Conservation (phyloP, 2,329 filamentous ascomycete genomes). For the Uncinocarpus reesii region DNA sequence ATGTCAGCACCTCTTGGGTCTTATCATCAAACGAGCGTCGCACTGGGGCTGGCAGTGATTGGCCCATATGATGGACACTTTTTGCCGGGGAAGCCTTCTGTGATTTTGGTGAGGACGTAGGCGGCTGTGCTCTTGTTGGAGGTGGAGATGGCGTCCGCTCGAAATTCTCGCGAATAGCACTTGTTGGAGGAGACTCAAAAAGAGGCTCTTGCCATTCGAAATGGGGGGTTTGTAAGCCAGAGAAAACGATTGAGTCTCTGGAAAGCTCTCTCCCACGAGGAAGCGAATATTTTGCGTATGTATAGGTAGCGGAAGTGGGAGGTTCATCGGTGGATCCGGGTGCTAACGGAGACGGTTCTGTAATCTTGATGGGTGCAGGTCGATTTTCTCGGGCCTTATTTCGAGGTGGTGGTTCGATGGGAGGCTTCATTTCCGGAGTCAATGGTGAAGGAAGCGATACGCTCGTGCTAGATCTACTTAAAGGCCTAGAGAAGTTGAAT, state of each 20-base stretch:
- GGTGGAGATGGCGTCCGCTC: conserved; percentile 28
- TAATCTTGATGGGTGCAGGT: conserved; percentile 28
- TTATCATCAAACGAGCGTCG: conserved; percentile 15
- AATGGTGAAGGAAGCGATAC: conserved; percentile 28
- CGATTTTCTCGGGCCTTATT: conserved; percentile 19
- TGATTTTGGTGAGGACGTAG: conserved; percentile 24
- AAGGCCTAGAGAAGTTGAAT: conserved; percentile 87
- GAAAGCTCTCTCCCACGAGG: conserved; percentile 74
- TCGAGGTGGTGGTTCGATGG: conserved; percentile 33
- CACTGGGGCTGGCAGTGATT: conserved; percentile 7
- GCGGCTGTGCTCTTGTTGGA: conserved; percentile 12
- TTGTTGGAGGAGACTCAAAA: conserved; percentile 32
- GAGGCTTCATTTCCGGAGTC: conserved; percentile 36
- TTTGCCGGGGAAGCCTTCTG: conserved; percentile 20
- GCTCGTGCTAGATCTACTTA: conserved; percentile 50
- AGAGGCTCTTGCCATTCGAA: conserved; percentile 55
- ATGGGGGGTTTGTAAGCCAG: conserved; percentile 46
- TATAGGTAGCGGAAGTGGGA: conserved; percentile 54
- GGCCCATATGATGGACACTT: conserved; percentile 4
- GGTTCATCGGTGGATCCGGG: conserved; percentile 21
- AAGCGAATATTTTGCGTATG: conserved; percentile 73
- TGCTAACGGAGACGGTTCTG: conserved; percentile 16
- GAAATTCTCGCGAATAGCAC: conserved; percentile 19
- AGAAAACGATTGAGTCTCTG: conserved; percentile 52
- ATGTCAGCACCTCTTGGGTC: conserved; percentile 2